Base-by-base conservation (phyloP, 441 rosid species). In the Pelargonium australe region DNA sequence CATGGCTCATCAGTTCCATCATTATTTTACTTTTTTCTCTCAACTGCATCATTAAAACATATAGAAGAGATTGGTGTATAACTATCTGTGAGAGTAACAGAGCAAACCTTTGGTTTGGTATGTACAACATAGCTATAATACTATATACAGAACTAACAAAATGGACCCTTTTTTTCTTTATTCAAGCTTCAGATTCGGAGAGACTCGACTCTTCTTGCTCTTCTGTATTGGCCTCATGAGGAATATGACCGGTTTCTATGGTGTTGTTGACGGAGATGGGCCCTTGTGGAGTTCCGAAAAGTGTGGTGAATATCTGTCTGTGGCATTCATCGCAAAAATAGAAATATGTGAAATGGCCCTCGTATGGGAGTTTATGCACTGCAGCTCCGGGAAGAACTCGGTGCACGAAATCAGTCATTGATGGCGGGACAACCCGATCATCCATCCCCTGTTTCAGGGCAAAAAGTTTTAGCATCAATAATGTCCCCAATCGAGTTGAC, bases 301-400 rank as follows among this genome's bases (percentile, higher is more conserved):
- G 84, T 55, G 86, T 78, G 34, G 88, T 87, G 74, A 85, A 81
- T 71, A 85, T 82, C 80, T 87, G 89, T 74, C 84, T 74, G 65
- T 85, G 92, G 68, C 92, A 85, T 79, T 87, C 89, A 44, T 85
- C 81, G 2, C 92, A 85, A 31, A 85, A 87, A 63, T 70, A 84
- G 63, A 85, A 73, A 70, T 84, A 87, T 0, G 89, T 87, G 78
- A 77, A 87, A 68, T 87, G 91, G 25, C 91, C 91, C 75, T 87
- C 89, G 4, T 85, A 87, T 9, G 91, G 91, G 16, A 87, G 84
- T 71, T 87, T 87, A 75, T 87, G 91, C 66, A 87, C 80, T 6
- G 89, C 91, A 66, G 84, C 89, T 4, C 87, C 86, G 0, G 91
- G 89, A 23, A 87, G 80, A 75, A 84, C 58, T 72, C 89, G 76